These are phyloP conservation scores for Corrigiola litoralis DNA, from an alignment of 179 eudicot species.

Conservation along the genomic window DNA sequence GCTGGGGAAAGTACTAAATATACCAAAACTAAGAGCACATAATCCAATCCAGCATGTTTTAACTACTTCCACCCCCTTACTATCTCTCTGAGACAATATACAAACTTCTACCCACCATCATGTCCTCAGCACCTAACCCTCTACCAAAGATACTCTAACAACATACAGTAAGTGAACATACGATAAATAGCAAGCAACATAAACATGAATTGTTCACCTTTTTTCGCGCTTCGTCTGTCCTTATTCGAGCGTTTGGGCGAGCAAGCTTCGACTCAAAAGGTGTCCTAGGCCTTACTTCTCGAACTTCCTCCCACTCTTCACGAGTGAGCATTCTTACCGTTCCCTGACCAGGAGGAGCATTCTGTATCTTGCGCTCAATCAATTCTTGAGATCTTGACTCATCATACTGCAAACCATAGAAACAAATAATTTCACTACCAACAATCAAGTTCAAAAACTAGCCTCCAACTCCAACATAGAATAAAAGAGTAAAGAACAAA, in stretches of 20 bases:
- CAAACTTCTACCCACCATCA: too few relatives aligned
- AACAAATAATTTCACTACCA: too few relatives aligned
- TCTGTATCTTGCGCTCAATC: conserved; percentile 65
- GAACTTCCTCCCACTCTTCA: conserved; percentile 87
- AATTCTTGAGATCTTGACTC: conserved; percentile 79
- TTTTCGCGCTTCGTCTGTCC: conserved; percentile 64
- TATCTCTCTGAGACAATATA: too few relatives aligned
- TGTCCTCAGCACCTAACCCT: too few relatives aligned
- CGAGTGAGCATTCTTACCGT: conserved; percentile 81
- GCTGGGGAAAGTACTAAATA: too few relatives aligned
- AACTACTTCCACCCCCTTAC: too few relatives aligned
- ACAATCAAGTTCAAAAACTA: too few relatives aligned
- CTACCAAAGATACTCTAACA: too few relatives aligned
- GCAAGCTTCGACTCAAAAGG: conserved; percentile 95
- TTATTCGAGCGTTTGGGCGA: conserved; percentile 79
- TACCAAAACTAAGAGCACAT: too few relatives aligned
- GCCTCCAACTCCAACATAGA: neutral
- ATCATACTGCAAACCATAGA: conserved; percentile 50
- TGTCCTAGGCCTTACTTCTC: conserved; percentile 85
- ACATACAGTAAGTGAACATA: neutral
- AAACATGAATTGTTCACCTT: conserved; percentile 38
- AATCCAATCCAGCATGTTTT: too few relatives aligned
- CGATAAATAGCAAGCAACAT: neutral
- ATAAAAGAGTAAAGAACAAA: neutral
- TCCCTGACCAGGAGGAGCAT: conserved; percentile 88